A percentile compares a stretch with the other conserved stretches of the same genome.
phyloP scores from a whole-genome alignment of 1,139 yeast species.

The Lizanozyma gosingica region DNA sequence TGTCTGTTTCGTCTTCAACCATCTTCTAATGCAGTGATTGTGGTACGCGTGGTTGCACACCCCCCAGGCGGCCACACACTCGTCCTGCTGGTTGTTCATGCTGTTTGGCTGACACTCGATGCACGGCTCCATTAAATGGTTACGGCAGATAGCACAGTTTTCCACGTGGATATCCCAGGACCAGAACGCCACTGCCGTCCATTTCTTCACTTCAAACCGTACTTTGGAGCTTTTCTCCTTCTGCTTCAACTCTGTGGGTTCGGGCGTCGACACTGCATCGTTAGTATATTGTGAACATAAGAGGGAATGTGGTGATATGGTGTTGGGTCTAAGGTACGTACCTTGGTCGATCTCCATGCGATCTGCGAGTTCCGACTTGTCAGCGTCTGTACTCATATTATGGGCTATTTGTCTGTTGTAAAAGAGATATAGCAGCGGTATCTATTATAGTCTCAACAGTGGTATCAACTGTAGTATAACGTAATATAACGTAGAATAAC shows the following conservation, averaged over 20 bases:
- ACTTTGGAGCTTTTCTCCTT: constrained; percentile 17
- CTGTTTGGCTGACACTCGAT: constrained; percentile 92
- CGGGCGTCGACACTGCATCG: constrained; percentile 7
- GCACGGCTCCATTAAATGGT: constrained; percentile 97
- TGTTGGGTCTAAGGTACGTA: constrained; percentile 4
- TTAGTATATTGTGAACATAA: not conserved
- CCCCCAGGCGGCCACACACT: constrained; percentile 97
- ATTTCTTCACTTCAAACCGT: constrained; percentile 45
- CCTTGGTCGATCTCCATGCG: constrained; percentile 11
- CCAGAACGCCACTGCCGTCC: constrained; percentile 99
- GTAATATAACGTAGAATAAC: too few relatives aligned
- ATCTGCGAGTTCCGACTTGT: constrained; percentile 4
- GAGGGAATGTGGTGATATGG: constrained; percentile 5
- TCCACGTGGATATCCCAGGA: constrained; percentile 98
- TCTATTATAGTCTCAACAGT: too few relatives aligned
- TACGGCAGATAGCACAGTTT: constrained; percentile 96
- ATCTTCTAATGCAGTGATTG: constrained; percentile 89
- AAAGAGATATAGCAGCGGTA: too few relatives aligned
- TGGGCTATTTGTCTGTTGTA: too few relatives aligned
- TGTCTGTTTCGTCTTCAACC: constrained; percentile 95
- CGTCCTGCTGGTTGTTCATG: constrained; percentile 51
- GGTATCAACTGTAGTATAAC: too few relatives aligned
- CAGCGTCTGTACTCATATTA: too few relatives aligned
- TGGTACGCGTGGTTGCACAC: constrained; percentile 92
- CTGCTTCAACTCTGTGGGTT: constrained; percentile 5